Evolutionary conservation across 2,329 filamentous ascomycete species (phyloP), one percentile per base, ranked within the genome.

Genomic region (Stagonosporopsis vannaccii): DNA sequence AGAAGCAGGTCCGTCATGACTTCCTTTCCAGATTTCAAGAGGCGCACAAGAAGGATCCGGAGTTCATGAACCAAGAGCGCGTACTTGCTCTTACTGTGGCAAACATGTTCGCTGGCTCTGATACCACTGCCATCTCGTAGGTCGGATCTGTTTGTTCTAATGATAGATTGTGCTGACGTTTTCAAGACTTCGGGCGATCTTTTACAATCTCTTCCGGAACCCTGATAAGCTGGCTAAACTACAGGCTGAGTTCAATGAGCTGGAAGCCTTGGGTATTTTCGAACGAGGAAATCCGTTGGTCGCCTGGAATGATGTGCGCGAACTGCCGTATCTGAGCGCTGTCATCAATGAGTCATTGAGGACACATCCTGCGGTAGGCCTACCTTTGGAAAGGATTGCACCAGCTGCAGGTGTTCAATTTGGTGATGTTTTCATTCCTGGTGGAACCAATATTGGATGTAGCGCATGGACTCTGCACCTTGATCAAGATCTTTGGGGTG

Each of bases 271-370:
- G 9, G 28, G 51, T 3, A 63, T 20, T 40, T 40, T 23, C 54
- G 53, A 23, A 20, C 17, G 23, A 12, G 17, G 28, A 20, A 23
- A 45, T 35, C 33, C 44, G 12, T 30, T 62, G 4, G 32, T 57
- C 6, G 20, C 49, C 12, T 61, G 56, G 56, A 44, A 43, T 9
- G 40, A 53, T 20, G 39, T 53, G 9, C 54, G 49, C 20, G 44
- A 61, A 6, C 47, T 66, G 13, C 57, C 77, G 0, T 81, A 79
- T 60, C 69, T 81, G 3, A 73, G 78, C 49, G 78, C 78, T 13
- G 72, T 79, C 15, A 78, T 81, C 59, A 75, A 78, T 49, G 79
- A 82, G 59, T 70, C 77, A 0, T 61, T 80, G 4, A 72, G 80
- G 4, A 65, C 75, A 15, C 77, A 80, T 59, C 79, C 79, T 5